phyloP scores from a whole-genome alignment of 2,329 filamentous ascomycete genomes.

The Colletotrichum sp. region DNA sequence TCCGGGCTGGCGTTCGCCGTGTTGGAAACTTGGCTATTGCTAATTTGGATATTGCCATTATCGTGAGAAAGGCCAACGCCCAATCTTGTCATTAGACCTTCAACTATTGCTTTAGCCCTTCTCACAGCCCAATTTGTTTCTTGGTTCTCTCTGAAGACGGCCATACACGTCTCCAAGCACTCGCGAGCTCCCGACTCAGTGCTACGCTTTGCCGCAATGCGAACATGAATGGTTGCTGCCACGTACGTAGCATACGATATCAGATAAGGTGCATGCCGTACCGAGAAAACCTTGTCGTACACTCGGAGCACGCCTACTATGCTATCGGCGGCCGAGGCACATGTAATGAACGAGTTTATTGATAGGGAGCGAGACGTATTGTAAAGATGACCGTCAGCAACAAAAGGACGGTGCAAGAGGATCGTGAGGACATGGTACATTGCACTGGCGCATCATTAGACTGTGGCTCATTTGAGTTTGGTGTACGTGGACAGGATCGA shows the following conservation, averaged over 20 bases:
- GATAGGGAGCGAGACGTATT: conserved; percentile 44
- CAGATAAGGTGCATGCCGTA: conserved; percentile 54
- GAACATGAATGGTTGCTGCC: conserved; percentile 55
- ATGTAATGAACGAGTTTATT: conserved; percentile 48
- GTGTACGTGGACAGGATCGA: neutral
- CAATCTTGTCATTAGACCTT: conserved; percentile 50
- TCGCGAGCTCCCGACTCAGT: conserved; percentile 42
- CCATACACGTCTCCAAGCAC: conserved; percentile 47
- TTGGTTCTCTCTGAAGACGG: conserved; percentile 52
- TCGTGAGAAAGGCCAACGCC: conserved; percentile 29
- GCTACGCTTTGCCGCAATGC: conserved; percentile 52
- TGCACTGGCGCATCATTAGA: conserved; percentile 30
- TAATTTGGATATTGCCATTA: neutral
- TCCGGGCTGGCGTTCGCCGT: neutral
- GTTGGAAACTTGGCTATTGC: neutral
- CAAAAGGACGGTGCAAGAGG: conserved; percentile 58
- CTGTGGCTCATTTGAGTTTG: rapidly evolving
- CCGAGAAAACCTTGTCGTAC: conserved; percentile 50
- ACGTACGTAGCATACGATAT: conserved; percentile 63
- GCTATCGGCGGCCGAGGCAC: conserved; percentile 48
- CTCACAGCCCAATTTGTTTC: conserved; percentile 55
- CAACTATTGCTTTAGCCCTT: conserved; percentile 48
- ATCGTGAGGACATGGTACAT: conserved; percentile 58
- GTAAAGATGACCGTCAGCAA: conserved; percentile 54
- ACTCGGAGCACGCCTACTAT: conserved; percentile 48